A percentile compares a stretch with the other conserved stretches of the same genome.
These are phyloP conservation scores for Macrolepiota albuminosa DNA, from an alignment of 768 basidiomycete species.

Conservation along the genomic window DNA sequence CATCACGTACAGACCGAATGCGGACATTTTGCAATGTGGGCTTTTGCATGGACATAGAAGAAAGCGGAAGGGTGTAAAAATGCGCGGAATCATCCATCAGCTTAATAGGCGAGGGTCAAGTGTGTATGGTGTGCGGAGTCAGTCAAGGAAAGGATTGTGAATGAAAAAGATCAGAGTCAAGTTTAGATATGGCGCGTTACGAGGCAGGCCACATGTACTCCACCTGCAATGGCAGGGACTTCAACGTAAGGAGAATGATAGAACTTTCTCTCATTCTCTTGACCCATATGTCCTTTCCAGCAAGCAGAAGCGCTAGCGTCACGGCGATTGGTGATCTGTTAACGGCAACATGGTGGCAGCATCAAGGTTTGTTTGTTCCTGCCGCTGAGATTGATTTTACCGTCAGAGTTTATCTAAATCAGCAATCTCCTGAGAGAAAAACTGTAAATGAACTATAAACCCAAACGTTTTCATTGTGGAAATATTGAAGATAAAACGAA, in stretches of 20 bases:
- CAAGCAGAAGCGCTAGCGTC: conserved; percentile 22
- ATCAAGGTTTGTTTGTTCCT: conserved; percentile 22
- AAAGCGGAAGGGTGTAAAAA: conserved; percentile 18
- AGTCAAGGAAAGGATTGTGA: conserved; percentile 32
- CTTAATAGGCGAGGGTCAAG: conserved; percentile 17
- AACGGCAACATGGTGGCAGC: conserved; percentile 32
- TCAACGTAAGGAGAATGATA: conserved; percentile 32
- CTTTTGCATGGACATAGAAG: conserved; percentile 51
- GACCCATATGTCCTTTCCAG: conserved; percentile 26
- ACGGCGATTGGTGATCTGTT: conserved; percentile 21
- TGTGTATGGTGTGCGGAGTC: conserved; percentile 20
- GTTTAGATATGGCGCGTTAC: conserved; percentile 40
- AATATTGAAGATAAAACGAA: neutral
- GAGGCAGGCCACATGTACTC: conserved; percentile 48
- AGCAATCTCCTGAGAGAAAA: conserved; percentile 26
- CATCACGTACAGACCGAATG: conserved; percentile 74
- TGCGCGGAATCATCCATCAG: conserved; percentile 15
- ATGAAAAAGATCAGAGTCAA: conserved; percentile 48
- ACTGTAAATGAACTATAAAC: conserved; percentile 31
- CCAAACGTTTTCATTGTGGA: conserved; percentile 8
- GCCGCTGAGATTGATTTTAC: conserved; percentile 21
- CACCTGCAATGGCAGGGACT: conserved; percentile 31
- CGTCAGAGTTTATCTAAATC: conserved; percentile 35
- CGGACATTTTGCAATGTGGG: conserved; percentile 75
- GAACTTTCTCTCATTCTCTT: conserved; percentile 37